Base-by-base conservation (phyloP, 768 basidiomycete species). In the Xanthoconium purpureum region DNA sequence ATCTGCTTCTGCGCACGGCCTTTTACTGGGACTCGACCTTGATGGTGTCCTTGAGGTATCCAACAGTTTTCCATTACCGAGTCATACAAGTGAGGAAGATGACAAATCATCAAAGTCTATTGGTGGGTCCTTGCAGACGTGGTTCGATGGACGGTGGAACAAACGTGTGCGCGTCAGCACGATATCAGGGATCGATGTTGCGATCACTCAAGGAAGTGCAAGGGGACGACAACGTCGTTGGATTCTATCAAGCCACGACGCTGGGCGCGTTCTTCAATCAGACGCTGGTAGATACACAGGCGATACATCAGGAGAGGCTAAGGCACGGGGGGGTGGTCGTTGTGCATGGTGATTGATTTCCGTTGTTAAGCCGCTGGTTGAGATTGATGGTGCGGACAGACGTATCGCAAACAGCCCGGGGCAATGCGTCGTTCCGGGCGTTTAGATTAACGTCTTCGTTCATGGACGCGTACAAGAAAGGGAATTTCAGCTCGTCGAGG, bases 31-130 rank as follows among this genome's bases (percentile, higher is more conserved):
- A 42, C 82, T 98, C 54, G 95, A 98, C 75, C 77, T 98, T 36
- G 93, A 96, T 72, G 94, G 94, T 4, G 81, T 82, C 45, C 82
- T 96, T 50, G 94, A 97, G 76, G 83, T 97, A 58, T 91, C 91
- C 58, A 94, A 94, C 75, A 89, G 88, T 40, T 95, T 96, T 71
- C 83, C 92, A 28, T 74, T 94, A 69, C 90, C 89, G 48, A 80
- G 86, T 61, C 84, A 87, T 68, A 73, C 75, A 48, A 80, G 77
- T 46, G 90, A 91, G 50, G 91, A 93, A 17, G 90, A 91, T 39
- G 90, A 91, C 57, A 91, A 90, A 67, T 83, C 86, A n/a, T 71
- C 81, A 15, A 93, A 91, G 73, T 80, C 81, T 38, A 78, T 84
- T 59, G 88, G 89, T 90, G 63, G 70, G 87, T 73, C 5, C 44